These are phyloP conservation scores for Penicillium freii DNA, from an alignment of 2,329 filamentous ascomycete species.

Conservation along the genomic window DNA sequence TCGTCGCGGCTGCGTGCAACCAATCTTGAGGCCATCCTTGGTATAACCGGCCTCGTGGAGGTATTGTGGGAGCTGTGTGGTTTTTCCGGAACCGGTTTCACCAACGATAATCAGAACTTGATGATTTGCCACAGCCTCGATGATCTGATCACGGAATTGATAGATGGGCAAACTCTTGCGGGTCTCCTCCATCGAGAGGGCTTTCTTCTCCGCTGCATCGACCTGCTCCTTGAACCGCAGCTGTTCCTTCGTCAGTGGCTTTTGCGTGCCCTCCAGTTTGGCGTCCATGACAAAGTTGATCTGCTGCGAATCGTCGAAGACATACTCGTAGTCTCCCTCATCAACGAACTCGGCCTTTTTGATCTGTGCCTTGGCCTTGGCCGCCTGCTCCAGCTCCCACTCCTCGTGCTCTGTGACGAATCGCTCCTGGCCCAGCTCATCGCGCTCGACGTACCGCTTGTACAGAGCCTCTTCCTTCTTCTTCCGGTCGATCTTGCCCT, in stretches of 20 bases:
- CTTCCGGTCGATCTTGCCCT: slow-evolving; percentile 81
- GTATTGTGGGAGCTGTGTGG: slow-evolving; percentile 92
- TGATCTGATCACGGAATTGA: slow-evolving; percentile 77
- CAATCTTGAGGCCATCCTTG: slow-evolving; percentile 78
- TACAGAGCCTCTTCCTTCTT: slow-evolving; percentile 89
- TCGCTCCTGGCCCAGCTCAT: slow-evolving; percentile 82
- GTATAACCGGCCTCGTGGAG: slow-evolving; percentile 88
- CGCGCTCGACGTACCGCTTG: slow-evolving; percentile 82
- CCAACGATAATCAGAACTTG: slow-evolving; percentile 91
- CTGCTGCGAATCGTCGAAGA: slow-evolving; percentile 85
- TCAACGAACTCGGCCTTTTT: slow-evolving; percentile 70
- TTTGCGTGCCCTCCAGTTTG: slow-evolving; percentile 68
- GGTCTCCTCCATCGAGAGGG: slow-evolving; percentile 84
- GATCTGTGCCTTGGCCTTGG: slow-evolving; percentile 85
- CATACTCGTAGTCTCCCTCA: slow-evolving; percentile 83
- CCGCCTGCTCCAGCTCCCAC: slow-evolving; percentile 87
- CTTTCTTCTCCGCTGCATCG: slow-evolving; percentile 83
- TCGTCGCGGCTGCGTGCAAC: slow-evolving; percentile 89
- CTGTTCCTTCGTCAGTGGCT: slow-evolving; percentile 73
- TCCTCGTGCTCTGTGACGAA: slow-evolving; percentile 93
- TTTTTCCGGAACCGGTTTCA: slow-evolving; percentile 94
- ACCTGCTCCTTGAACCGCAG: slow-evolving; percentile 75
- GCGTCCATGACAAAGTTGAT: slow-evolving; percentile 81
- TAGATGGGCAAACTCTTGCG: slow-evolving; percentile 89
- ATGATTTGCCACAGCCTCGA: slow-evolving; percentile 80